phyloP scores from a whole-genome alignment of 192 early-diverging fungal species.

The Obelidium mucronatum region DNA sequence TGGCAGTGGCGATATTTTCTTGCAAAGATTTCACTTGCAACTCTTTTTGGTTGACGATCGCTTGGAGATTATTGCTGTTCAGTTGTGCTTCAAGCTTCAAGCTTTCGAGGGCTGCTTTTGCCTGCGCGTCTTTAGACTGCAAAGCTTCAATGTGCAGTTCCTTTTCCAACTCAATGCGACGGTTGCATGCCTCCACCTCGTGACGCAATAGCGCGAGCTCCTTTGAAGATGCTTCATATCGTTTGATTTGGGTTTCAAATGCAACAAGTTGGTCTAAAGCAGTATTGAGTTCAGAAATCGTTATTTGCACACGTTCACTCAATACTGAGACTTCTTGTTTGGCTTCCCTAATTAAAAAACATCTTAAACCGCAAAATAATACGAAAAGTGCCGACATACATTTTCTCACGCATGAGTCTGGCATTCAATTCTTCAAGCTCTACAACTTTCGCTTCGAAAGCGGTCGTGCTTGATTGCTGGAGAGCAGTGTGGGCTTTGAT shows the following conservation, averaged over 20 bases:
- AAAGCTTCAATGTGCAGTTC: slow-evolving; percentile 28
- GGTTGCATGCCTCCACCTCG: slow-evolving; percentile 23
- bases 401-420: slow-evolving; percentile 25
- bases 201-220: slow-evolving; percentile 31
- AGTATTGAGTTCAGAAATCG: not conserved
- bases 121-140: not conserved
- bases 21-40: slow-evolving; percentile 7
- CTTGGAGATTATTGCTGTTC: not conserved
- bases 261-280: slow-evolving; percentile 13
- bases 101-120: not conserved
- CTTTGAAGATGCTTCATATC: slow-evolving; percentile 18
- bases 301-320: slow-evolving; percentile 13
- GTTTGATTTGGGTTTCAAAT: slow-evolving; percentile 36
- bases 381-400: slow-evolving; percentile 3
- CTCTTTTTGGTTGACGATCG: not conserved
- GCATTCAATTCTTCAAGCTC: slow-evolving; percentile 36
- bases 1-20: not conserved
- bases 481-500: slow-evolving; percentile 36
- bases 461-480: slow-evolving; percentile 15
- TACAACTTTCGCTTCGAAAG: slow-evolving; percentile 22
- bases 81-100: not conserved
- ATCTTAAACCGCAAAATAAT: not conserved
- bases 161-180: slow-evolving; percentile 27
- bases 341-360: slow-evolving; percentile 12
- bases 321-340: slow-evolving; percentile 8